These are phyloP conservation scores for Diospyros lotus DNA, from an alignment of 148 eudicot species.

Conservation along the genomic window DNA sequence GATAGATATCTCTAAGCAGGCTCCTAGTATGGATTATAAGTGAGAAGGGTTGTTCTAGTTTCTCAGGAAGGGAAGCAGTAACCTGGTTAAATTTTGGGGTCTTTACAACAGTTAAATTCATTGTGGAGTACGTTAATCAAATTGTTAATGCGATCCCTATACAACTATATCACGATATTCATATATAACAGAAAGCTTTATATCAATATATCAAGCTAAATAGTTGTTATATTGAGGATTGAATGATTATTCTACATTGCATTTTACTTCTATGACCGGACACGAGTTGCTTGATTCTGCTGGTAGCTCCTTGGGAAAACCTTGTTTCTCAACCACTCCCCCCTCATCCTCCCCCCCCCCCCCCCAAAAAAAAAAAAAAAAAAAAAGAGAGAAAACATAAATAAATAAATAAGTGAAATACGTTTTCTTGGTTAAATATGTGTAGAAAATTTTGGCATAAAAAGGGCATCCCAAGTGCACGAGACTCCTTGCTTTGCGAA, in stretches of 20 bases:
- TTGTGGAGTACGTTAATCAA: background rate
- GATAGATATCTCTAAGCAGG: background rate
- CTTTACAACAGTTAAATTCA: background rate
- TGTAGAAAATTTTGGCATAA: background rate
- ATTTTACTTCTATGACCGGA: background rate
- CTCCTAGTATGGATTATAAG: background rate
- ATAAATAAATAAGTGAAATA: too few species aligned
- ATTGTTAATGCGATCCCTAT: background rate
- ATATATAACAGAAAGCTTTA: too few species aligned
- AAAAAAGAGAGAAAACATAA: too few species aligned
- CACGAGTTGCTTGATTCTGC: background rate
- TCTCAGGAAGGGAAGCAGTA: too few species aligned
- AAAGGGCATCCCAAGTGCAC: too few species aligned
- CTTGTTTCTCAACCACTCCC: too few species aligned
- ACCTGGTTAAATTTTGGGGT: too few species aligned
- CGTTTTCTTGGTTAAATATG: background rate
- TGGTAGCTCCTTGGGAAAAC: background rate
- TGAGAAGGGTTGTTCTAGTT: too few species aligned
- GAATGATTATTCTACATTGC: background rate
- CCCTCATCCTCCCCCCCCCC: too few species aligned
- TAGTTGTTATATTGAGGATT: background rate
- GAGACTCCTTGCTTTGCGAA: too few species aligned
- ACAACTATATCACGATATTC: background rate
- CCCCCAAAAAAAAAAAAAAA: too few species aligned
- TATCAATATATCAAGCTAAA: too few species aligned